Conservation (phyloP, 495 filamentous ascomycete genomes). For the Annulohypoxylon maeteangense region DNA sequence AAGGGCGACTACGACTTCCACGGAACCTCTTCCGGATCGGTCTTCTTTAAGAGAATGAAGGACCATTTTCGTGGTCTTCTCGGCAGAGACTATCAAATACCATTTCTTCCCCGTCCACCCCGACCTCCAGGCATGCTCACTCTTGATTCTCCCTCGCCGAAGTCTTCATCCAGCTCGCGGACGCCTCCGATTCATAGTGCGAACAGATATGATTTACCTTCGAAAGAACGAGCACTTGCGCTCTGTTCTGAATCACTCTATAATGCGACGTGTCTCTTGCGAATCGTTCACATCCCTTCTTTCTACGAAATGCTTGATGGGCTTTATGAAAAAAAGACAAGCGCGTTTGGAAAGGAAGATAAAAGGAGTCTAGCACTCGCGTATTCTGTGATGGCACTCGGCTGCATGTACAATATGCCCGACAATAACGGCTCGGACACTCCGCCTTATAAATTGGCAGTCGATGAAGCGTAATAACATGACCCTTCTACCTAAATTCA, state of each 20-base stretch:
- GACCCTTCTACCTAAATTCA: not conserved
- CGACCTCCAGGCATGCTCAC: conserved; percentile 51
- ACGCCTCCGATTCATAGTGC: conserved; percentile 70
- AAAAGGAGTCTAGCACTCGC: conserved; percentile 84
- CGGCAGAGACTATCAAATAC: conserved; percentile 61
- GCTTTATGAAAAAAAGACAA: conserved; percentile 77
- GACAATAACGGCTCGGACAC: conserved; percentile 49
- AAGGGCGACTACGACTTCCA: conserved; percentile 94
- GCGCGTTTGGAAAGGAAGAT: conserved; percentile 77
- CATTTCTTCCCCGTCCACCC: conserved; percentile 59
- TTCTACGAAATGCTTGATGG: conserved; percentile 83
- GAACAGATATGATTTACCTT: conserved; percentile 75
- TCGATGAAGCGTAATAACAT: conserved; percentile 77
- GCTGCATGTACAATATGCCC: conserved; percentile 79
- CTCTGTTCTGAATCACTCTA: conserved; percentile 83
- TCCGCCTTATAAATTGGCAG: conserved; percentile 71
- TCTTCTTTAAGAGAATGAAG: conserved; percentile 85
- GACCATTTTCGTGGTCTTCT: conserved; percentile 79
- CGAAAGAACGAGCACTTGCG: conserved; percentile 70
- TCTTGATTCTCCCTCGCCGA: conserved; percentile 73
- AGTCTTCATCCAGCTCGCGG: conserved; percentile 62
- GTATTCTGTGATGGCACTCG: conserved; percentile 85
- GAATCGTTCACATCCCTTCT: conserved; percentile 87
- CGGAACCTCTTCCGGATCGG: conserved; percentile 89
- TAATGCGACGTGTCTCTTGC: conserved; percentile 83